Evolutionary conservation across 2,329 filamentous ascomycete genomes (phyloP), one percentile per base, ranked within the genome.

Genomic region (Penicillium brevicompactum): DNA sequence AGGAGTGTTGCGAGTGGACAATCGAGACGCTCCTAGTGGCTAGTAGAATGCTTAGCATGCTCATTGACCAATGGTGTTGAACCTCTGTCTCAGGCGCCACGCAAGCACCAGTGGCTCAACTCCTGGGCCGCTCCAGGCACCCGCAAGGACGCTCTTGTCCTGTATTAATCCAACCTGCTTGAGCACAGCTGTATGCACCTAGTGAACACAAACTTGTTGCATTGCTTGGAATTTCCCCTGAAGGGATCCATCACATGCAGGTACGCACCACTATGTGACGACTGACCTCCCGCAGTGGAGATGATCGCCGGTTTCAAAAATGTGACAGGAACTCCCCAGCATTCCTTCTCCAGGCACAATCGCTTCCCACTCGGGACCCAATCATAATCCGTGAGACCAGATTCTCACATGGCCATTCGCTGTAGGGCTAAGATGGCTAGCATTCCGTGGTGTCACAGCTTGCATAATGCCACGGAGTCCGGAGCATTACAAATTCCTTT

Each of bases 1-100:
- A 16, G 16, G 9, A n/a, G 34, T 16, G 40, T 40, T 58, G 53
- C 30, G 16, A 61, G 38, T 61, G 61, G 59, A 21, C 40, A 27
- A 48, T 50, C 51, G 46, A 49, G 31, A 51, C 41, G 44, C 49
- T 5, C 21, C 49, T 53, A 44, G 22, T 22, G 6, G 11, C 10
- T 53, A 42, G 56, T 44, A 59, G 60, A 63, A 62, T 65, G 63
- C 62, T 65, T 64, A 63, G 56, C 54, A 56, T 57, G 7, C 13
- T 13, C 16, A 14, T 6, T 27, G 40, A 9, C 63, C 62, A 64
- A 63, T 63, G 55, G 51, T n/a, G 11, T 16, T 37, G 8, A 9
- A 40, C 21, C 8, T 6, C 5, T 18, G 11, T 5, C 34, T 14
- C 30, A 13, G 8, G 32, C 22, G 57, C 56, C 62, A 57, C 60